Conservation (phyloP, 768 basidiomycete genomes). For the Leccinum boreale region DNA sequence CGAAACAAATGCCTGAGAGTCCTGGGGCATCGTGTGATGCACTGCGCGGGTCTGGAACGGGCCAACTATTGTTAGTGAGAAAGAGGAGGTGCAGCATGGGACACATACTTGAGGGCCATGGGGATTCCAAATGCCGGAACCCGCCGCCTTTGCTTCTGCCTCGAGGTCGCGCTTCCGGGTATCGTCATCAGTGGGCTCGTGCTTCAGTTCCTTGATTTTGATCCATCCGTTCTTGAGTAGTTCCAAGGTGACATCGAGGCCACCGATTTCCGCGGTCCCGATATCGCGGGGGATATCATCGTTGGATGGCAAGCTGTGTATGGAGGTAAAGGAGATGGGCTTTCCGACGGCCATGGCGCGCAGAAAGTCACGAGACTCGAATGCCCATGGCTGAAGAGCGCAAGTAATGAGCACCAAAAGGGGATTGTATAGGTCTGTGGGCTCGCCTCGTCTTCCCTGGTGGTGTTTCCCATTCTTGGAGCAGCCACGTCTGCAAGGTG, state of each 20-base stretch:
- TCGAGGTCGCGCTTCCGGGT: conserved; percentile 69
- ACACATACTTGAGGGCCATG: conserved; percentile 63
- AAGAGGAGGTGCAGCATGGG: neutral
- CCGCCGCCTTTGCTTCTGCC: conserved; percentile 67
- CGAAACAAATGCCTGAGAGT: conserved; percentile 83
- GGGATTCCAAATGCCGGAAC: conserved; percentile 84
- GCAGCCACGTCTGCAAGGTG: conserved; percentile 87
- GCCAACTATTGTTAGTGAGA: conserved; percentile 4
- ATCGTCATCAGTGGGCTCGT: conserved; percentile 81
- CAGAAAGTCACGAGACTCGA: conserved; percentile 90
- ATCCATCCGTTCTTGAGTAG: conserved; percentile 91
- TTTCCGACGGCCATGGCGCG: conserved; percentile 86
- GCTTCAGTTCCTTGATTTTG: conserved; percentile 83
- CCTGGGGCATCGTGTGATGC: conserved; percentile 83
- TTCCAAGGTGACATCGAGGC: conserved; percentile 69
- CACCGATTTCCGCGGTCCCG: conserved; percentile 70
- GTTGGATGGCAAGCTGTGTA: conserved; percentile 73
- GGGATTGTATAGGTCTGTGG: neutral
- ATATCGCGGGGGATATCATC: conserved; percentile 79
- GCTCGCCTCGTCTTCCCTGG: conserved; percentile 84
- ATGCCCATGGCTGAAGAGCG: conserved; percentile 74
- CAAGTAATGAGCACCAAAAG: conserved; percentile 5
- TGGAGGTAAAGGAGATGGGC: conserved; percentile 79
- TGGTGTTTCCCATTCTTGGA: conserved; percentile 79
- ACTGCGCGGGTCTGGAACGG: conserved; percentile 61